Evolutionary conservation across 2,329 filamentous ascomycete species (phyloP).

Genomic region (Colletotrichum cereale): DNA sequence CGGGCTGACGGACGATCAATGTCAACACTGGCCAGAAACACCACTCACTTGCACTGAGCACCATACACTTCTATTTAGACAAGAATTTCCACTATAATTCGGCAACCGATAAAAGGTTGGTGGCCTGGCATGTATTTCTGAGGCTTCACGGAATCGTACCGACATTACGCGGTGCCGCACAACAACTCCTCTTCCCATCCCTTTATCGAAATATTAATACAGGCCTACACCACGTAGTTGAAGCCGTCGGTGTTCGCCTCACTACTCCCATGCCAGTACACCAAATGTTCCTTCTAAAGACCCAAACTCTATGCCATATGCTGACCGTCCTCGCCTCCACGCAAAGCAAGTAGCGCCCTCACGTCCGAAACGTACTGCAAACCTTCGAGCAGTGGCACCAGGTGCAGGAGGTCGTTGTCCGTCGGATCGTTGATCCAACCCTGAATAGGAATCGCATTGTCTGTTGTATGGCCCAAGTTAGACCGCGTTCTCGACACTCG

Average conservation of each 20-base stretch:
- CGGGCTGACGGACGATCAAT: not conserved
- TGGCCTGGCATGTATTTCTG: conserved; percentile 23
- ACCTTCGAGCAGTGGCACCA: conserved; percentile 92
- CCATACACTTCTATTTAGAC: not conserved
- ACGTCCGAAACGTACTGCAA: conserved; percentile 98
- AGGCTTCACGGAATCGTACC: not conserved
- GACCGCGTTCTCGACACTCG: not conserved
- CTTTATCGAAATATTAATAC: conserved; percentile 38
- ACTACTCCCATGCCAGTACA: conserved; percentile 37
- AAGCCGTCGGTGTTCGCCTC: conserved; percentile 32
- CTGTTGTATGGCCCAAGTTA: conserved; percentile 60
- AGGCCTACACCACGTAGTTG: conserved; percentile 32
- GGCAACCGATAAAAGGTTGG: conserved; percentile 12
- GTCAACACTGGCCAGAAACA: not conserved
- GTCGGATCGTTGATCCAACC: conserved; percentile 99
- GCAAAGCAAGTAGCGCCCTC: conserved; percentile 86
- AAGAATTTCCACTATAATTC: not conserved
- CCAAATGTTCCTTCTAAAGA: conserved; percentile 23
- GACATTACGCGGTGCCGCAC: conserved; percentile 2
- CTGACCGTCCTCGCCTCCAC: conserved; percentile 84
- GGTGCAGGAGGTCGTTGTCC: conserved; percentile 92
- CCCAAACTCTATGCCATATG: conserved; percentile 58
- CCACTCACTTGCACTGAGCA: not conserved
- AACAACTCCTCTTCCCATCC: not conserved
- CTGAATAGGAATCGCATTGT: conserved; percentile 98